Conservation (phyloP, 768 basidiomycete species). For the Calocera cornea region DNA sequence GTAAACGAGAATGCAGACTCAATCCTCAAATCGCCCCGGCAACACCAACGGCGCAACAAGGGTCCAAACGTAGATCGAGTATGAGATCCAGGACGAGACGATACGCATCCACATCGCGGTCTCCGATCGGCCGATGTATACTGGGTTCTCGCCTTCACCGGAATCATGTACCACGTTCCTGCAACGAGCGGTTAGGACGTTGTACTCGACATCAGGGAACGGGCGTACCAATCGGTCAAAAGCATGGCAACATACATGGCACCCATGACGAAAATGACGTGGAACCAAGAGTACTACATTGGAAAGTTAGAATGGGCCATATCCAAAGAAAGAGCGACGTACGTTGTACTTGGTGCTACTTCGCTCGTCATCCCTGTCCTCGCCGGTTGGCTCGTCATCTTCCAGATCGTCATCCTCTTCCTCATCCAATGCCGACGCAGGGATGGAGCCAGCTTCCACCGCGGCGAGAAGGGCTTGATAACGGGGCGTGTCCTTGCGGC, state of each 20-base stretch:
- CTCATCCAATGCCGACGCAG: slow-evolving; percentile 75
- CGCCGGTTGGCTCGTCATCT: slow-evolving; percentile 46
- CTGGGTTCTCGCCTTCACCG: slow-evolving; percentile 23
- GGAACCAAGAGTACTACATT: slow-evolving; percentile 94
- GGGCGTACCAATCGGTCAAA: slow-evolving; percentile 83
- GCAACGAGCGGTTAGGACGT: neutral
- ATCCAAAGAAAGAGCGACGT: slow-evolving; percentile 20
- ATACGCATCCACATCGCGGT: slow-evolving; percentile 99
- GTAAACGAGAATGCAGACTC: neutral
- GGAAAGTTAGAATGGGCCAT: slow-evolving; percentile 9
- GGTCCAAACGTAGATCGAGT: slow-evolving; percentile 74
- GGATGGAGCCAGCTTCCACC: slow-evolving; percentile 94
- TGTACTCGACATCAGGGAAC: neutral
- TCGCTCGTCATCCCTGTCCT: slow-evolving; percentile 81
- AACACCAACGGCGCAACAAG: slow-evolving; percentile 76
- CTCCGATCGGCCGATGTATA: slow-evolving; percentile 90
- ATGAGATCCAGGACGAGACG: slow-evolving; percentile 90
- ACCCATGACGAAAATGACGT: slow-evolving; percentile 88
- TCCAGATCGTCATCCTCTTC: slow-evolving; percentile 48
- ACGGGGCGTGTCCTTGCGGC: slow-evolving; percentile 68
- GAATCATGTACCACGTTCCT: slow-evolving; percentile 26
- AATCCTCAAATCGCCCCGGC: slow-evolving; percentile 62
- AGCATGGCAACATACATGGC: slow-evolving; percentile 98
- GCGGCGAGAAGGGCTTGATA: slow-evolving; percentile 92
- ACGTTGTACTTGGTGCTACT: slow-evolving; percentile 92